These are phyloP conservation scores for Capsicum pubescens DNA, from an alignment of 257 asterid genomes.

Conservation along the genomic window DNA sequence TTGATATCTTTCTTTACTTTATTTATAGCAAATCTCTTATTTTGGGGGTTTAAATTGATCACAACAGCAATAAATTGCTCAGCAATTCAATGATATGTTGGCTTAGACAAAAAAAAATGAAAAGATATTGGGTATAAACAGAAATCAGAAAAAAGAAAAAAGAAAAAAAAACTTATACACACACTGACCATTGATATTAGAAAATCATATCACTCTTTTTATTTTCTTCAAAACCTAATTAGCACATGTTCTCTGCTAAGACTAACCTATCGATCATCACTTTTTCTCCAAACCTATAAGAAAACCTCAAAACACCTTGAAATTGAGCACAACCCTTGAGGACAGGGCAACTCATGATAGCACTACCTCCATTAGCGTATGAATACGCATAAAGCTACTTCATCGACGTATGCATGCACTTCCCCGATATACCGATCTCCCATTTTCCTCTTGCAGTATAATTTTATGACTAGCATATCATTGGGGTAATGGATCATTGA, in stretches of 20 bases:
- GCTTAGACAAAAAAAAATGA: no score
- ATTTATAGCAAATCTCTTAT: no score
- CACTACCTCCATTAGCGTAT: conserved; percentile 49
- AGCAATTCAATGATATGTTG: no score
- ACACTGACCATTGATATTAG: neutral
- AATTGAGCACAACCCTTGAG: conserved; percentile 60
- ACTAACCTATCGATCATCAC: conserved; percentile 55
- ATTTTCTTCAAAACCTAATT: neutral
- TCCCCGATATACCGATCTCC: conserved; percentile 80
- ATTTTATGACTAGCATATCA: conserved; percentile 41
- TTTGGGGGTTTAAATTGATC: no score
- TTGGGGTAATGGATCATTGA: conserved; percentile 44
- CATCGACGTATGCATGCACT: conserved; percentile 49
- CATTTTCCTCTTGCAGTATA: conserved; percentile 67
- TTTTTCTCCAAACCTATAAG: conserved; percentile 66
- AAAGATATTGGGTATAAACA: neutral
- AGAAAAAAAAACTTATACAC: neutral
- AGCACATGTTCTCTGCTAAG: conserved; percentile 45
- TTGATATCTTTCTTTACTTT: no score
- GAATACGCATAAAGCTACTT: conserved; percentile 65
- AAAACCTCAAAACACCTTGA: conserved; percentile 60
- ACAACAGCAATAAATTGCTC: no score
- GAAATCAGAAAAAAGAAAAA: neutral
- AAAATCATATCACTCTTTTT: neutral
- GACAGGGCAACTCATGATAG: conserved; percentile 56